These are phyloP conservation scores for Mortierella antarctica DNA, from an alignment of 192 early-diverging fungal species.

Conservation along the genomic window DNA sequence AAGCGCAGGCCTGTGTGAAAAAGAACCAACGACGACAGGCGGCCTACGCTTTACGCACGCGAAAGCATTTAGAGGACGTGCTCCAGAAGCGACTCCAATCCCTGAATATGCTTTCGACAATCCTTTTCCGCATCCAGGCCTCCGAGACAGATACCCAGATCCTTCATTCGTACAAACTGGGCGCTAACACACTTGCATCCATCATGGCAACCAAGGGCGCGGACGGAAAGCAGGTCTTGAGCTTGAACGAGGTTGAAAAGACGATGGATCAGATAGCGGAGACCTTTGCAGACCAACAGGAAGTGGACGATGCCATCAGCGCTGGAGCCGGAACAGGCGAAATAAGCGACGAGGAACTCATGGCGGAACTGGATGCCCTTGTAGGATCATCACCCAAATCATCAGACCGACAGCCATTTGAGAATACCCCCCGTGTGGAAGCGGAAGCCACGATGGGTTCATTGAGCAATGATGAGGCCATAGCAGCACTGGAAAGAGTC, in stretches of 20 bases:
- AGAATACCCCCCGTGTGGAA: constrained; percentile 1
- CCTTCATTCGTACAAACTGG: constrained; percentile 68
- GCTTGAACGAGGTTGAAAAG: constrained; percentile 61
- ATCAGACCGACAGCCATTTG: constrained; percentile 12
- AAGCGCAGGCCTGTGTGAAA: constrained; percentile 52
- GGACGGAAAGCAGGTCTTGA: constrained; percentile 50
- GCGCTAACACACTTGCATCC: constrained; percentile 63
- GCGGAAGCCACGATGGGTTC: neutral
- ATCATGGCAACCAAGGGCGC: constrained; percentile 54
- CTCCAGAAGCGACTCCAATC: constrained; percentile 66
- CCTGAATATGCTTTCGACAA: constrained; percentile 67
- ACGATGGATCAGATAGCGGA: constrained; percentile 72
- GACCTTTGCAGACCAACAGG: constrained; percentile 66
- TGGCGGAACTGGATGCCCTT: constrained; percentile 46
- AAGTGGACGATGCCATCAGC: constrained; percentile 69
- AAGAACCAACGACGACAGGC: constrained; percentile 65
- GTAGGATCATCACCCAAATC: constrained; percentile 4
- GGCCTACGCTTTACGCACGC: constrained; percentile 63
- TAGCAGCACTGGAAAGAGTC: neutral
- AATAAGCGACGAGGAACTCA: constrained; percentile 37
- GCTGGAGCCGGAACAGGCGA: constrained; percentile 38
- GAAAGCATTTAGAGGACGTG: constrained; percentile 62
- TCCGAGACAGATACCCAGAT: constrained; percentile 74
- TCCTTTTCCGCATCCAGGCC: constrained; percentile 70
- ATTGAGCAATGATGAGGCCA: neutral